Evolutionary conservation across 208 protist genomes (phyloP).

Genomic region (Leishmania arabica): DNA sequence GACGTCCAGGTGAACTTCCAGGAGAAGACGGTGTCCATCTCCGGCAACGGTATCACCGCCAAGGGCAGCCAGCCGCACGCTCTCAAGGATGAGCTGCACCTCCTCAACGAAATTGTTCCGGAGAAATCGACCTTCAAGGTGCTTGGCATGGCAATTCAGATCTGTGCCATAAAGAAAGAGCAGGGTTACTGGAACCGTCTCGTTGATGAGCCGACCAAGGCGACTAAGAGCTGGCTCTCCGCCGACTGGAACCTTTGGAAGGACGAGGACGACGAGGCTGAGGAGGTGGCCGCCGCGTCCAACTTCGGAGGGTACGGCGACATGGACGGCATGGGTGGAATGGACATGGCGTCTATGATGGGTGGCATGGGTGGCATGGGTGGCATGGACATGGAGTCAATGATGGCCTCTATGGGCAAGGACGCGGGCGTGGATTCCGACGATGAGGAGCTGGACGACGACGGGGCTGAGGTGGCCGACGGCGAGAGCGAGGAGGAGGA

Average conservation of each 20-base stretch:
- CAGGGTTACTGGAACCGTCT: slow-evolving; percentile 87
- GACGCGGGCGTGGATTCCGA: slow-evolving; percentile 45
- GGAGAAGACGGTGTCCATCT: slow-evolving; percentile 74
- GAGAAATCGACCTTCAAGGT: slow-evolving; percentile 86
- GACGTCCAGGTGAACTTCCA: slow-evolving; percentile 82
- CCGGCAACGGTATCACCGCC: slow-evolving; percentile 73
- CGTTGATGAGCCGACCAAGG: slow-evolving; percentile 67
- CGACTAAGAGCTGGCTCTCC: slow-evolving; percentile 84
- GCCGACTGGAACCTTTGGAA: slow-evolving; percentile 94
- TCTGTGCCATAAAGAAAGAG: slow-evolving; percentile 90
- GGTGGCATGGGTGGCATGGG: slow-evolving; percentile 31
- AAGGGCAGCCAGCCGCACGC: slow-evolving; percentile 61
- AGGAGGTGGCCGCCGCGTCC: slow-evolving; percentile 49
- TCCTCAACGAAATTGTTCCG: slow-evolving; percentile 85
- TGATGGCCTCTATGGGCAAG: slow-evolving; percentile 58
- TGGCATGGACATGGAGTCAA: slow-evolving; percentile 48
- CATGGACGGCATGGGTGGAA: slow-evolving; percentile 51
- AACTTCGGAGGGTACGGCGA: slow-evolving; percentile 87
- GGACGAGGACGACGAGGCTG: slow-evolving; percentile 89
- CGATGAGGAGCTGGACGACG: slow-evolving; percentile 48
- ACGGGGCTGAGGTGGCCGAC: slow-evolving; percentile 19
- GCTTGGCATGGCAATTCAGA: slow-evolving; percentile 81
- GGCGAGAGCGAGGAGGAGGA: slow-evolving; percentile 21
- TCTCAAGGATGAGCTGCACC: slow-evolving; percentile 69
- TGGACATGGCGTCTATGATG: slow-evolving; percentile 64